These are phyloP conservation scores for Pelargonium citronellum DNA, from an alignment of 441 rosid species.

Conservation along the genomic window DNA sequence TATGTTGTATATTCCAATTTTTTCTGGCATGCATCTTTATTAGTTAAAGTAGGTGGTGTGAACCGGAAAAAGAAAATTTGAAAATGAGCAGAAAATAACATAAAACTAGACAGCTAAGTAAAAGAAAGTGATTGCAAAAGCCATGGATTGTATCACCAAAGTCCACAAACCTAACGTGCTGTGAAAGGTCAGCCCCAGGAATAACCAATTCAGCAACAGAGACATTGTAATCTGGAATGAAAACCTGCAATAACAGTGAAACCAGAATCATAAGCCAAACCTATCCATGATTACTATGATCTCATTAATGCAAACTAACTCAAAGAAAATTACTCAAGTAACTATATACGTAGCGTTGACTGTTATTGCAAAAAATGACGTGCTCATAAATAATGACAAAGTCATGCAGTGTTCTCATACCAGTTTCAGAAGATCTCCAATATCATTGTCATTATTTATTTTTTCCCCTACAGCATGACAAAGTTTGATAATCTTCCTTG, in stretches of 20 bases:
- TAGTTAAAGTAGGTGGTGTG: neutral
- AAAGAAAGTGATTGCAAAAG: neutral
- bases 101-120: constrained; percentile 5
- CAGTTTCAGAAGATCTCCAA: constrained; percentile 52
- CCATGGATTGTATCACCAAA: neutral
- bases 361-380: neutral
- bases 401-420: constrained; percentile 24
- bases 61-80: neutral
- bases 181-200: constrained; percentile 21
- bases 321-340: neutral
- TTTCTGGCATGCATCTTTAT: too few relatives aligned
- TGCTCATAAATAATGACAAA: neutral
- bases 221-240: constrained; percentile 22
- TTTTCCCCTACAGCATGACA: constrained; percentile 44
- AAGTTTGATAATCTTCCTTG: constrained; percentile 48
- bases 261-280: neutral
- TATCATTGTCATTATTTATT: constrained; percentile 40
- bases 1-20: too few relatives aligned
- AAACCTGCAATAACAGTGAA: constrained; percentile 15
- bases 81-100: neutral
- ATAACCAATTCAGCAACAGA: constrained; percentile 20
- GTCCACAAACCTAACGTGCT: constrained; percentile 19
- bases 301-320: constrained; percentile 6
- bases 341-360: neutral
- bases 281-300: neutral